phyloP scores from a whole-genome alignment of 169 alveolate species.

The Amoebophrya sp. region DNA sequence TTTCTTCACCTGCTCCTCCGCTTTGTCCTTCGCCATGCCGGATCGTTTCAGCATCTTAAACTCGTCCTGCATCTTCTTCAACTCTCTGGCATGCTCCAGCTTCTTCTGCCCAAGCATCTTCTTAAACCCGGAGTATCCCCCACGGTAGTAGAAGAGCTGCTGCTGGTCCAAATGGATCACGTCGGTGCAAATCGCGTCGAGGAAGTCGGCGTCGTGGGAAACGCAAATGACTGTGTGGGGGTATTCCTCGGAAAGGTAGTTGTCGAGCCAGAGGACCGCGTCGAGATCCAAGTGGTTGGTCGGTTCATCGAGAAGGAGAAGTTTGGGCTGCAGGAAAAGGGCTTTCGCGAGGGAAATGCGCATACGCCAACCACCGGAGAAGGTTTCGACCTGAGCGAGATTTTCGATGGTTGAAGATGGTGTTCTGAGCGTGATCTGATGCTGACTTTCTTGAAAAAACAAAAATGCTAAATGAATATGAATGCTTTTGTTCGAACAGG shows the following conservation, averaged over 20 bases:
- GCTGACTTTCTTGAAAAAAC: no score
- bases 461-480: no score
- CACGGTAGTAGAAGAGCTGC: slow-evolving; percentile 43
- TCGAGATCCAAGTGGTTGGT: slow-evolving; percentile 95
- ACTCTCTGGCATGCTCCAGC: slow-evolving; percentile 38
- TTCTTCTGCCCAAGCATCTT: slow-evolving; percentile 42
- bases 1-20: slow-evolving; percentile 36
- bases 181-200: slow-evolving; percentile 85
- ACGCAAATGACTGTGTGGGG: slow-evolving; percentile 82
- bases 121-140: slow-evolving; percentile 47
- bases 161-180: slow-evolving; percentile 56
- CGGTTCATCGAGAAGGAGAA: slow-evolving; percentile 91
- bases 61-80: slow-evolving; percentile 51
- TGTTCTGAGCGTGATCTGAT: no score
- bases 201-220: slow-evolving; percentile 92
- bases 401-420: no score
- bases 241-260: slow-evolving; percentile 50
- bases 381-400: slow-evolving; percentile 26
- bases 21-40: slow-evolving; percentile 44
- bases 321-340: slow-evolving; percentile 84
- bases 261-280: slow-evolving; percentile 74
- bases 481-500: no score
- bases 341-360: slow-evolving; percentile 65
- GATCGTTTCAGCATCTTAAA: slow-evolving; percentile 41
- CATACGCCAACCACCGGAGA: slow-evolving; percentile 80